Evolutionary conservation across 139 green algal genomes (phyloP).

Genomic region (Closterium sp.): DNA sequence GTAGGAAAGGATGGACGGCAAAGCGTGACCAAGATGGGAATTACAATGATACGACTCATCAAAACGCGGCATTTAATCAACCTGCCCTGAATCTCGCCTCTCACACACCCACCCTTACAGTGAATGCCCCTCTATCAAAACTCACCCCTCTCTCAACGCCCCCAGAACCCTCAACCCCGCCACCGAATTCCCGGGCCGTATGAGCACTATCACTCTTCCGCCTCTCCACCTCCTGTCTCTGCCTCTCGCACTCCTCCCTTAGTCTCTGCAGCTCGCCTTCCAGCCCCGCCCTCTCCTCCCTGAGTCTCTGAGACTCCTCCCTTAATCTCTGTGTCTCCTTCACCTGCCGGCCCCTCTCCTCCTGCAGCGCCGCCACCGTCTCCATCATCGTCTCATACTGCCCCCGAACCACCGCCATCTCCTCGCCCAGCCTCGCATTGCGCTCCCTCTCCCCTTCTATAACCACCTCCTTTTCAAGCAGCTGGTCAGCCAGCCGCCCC

Average conservation of each 20-base stretch:
- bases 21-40: no score
- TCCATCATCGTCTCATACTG: slow-evolving; percentile 35
- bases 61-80: background rate
- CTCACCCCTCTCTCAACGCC: background rate
- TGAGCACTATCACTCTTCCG: background rate
- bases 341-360: background rate
- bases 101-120: background rate
- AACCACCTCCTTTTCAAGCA: slow-evolving; percentile 36
- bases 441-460: slow-evolving; percentile 18
- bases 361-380: slow-evolving; percentile 28
- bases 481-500: background rate
- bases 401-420: slow-evolving; percentile 20
- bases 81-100: background rate
- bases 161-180: background rate
- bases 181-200: background rate
- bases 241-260: slow-evolving; percentile 21
- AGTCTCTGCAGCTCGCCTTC: no score
- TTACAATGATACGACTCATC: no score
- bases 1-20: background rate
- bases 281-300: background rate
- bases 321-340: background rate
- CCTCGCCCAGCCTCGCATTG: slow-evolving; percentile 21
- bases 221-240: background rate
- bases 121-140: background rate
- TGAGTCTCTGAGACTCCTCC: background rate